phyloP scores from a whole-genome alignment of 345 rosid species.

The Lumnitzera racemosa region DNA sequence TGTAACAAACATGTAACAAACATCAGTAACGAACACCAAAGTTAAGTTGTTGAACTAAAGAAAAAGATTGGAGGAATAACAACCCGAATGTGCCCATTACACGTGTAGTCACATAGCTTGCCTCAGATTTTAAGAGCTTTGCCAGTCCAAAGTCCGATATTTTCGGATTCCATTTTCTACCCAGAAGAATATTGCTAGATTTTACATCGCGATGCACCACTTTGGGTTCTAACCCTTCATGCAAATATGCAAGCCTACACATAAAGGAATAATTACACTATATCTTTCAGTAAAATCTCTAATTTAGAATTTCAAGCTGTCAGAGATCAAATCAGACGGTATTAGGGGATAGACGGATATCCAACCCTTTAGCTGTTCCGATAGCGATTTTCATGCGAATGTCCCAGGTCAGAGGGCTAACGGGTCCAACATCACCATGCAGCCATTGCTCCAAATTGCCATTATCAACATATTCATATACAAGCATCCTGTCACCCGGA shows the following conservation, averaged over 20 bases:
- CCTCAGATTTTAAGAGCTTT: slow-evolving; percentile 77
- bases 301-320: not conserved
- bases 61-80: slow-evolving; percentile 11
- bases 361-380: slow-evolving; percentile 89
- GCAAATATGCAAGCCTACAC: slow-evolving; percentile 81
- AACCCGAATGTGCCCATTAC: slow-evolving; percentile 98
- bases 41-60: not conserved
- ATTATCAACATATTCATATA: slow-evolving; percentile 83
- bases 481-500: slow-evolving; percentile 64
- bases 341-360: not conserved
- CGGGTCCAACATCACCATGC: slow-evolving; percentile 86
- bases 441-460: slow-evolving; percentile 98
- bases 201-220: slow-evolving; percentile 95
- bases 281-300: not conserved
- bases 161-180: slow-evolving; percentile 74
- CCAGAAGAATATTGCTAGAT: slow-evolving; percentile 85
- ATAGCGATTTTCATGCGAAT: slow-evolving; percentile 84
- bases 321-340: not conserved
- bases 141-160: slow-evolving; percentile 94
- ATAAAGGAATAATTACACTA: slow-evolving; percentile 5
- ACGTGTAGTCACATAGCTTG: slow-evolving; percentile 87
- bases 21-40: not conserved
- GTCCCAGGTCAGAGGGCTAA: slow-evolving; percentile 89
- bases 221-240: slow-evolving; percentile 94
- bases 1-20: slow-evolving; percentile 15